Evolutionary conservation across 306 rosid species (phyloP), one percentile per base, ranked within the genome.

Genomic region (Castanospermum australe): DNA sequence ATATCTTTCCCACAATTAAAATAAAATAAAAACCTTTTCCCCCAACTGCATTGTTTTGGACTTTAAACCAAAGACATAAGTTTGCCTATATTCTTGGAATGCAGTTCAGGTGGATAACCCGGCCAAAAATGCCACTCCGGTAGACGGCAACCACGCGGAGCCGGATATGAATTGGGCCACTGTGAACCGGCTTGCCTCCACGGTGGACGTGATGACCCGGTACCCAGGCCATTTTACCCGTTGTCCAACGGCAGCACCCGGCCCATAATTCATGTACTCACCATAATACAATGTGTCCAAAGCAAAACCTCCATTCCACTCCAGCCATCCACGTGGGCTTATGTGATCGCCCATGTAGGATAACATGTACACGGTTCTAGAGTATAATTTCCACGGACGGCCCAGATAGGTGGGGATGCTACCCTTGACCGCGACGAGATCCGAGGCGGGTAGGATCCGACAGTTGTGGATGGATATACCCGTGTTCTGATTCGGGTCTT

Each of bases 401-500:
- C 99, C 99, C 2, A 94, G 82, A 62, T 73, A 94, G 0, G 99
- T 94, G 1, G 87, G 83, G 45, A 86, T 10, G 63, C 76, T 86
- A 0, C 86, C 93, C 30, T 88, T 89, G 9, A 77, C 79, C 0
- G 90, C 50, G 32, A 17, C n/a, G 0, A 94, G 97, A 54, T 94
- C 97, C 0, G 90, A 7, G 2, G 87, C 50, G 5, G 99, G 83
- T 0, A 86, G 75, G 81, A 94, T 89, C 82, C 80, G 92, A 7
- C 93, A 94, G 0, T 87, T 77, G 18, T 94, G 99, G 84, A 94
- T 89, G 1, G 99, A 94, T 66, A 94, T 94, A 3, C 99, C 99
- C 0, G 99, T 94, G 62, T 94, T 94, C 15, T 94, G 99, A 75
- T 92, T 94, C 0, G 99, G 99, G 63, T 94, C 99, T 50, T 94